phyloP scores from a whole-genome alignment of 768 basidiomycete genomes.

The Trichaptum fuscoviolaceum region DNA sequence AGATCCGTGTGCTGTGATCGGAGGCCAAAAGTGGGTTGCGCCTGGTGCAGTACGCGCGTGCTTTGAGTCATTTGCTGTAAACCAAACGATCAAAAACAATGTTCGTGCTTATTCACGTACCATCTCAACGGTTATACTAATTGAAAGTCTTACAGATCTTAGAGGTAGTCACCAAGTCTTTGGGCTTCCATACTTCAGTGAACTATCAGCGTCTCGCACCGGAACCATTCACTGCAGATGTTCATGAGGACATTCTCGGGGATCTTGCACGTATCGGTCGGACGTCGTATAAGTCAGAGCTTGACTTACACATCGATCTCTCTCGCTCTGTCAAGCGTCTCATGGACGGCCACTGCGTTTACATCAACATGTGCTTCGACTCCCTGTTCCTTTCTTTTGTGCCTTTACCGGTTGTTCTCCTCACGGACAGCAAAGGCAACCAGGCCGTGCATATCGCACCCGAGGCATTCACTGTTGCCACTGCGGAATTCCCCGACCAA shows the following conservation, averaged over 20 bases:
- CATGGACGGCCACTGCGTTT: conserved; percentile 55
- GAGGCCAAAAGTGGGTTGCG: conserved; percentile 50
- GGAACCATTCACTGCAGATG: conserved; percentile 44
- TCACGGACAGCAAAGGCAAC: conserved; percentile 38
- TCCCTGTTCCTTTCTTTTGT: neutral
- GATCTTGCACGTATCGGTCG: conserved; percentile 44
- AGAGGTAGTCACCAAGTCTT: conserved; percentile 51
- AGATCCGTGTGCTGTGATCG: conserved; percentile 50
- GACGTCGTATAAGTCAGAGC: conserved; percentile 43
- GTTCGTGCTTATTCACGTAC: conserved; percentile 26
- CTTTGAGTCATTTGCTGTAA: conserved; percentile 42
- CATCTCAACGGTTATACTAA: neutral
- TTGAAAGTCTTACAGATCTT: conserved; percentile 36
- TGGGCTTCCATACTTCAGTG: conserved; percentile 57
- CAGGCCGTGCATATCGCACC: conserved; percentile 50
- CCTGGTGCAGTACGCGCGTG: conserved; percentile 49
- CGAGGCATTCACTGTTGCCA: conserved; percentile 45
- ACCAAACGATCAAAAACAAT: conserved; percentile 43
- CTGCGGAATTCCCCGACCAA: conserved; percentile 45
- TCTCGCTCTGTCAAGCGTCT: conserved; percentile 48
- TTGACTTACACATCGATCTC: conserved; percentile 51
- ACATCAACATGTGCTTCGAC: conserved; percentile 53
- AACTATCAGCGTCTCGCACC: conserved; percentile 57
- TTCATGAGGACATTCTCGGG: conserved; percentile 49
- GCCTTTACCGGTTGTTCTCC: conserved; percentile 34